Percentiles rank a stretch among this genome's conserved stretches.
phyloP scores from a whole-genome alignment of 1,284 basidiomycete genomes.

The Melampsora americana region DNA sequence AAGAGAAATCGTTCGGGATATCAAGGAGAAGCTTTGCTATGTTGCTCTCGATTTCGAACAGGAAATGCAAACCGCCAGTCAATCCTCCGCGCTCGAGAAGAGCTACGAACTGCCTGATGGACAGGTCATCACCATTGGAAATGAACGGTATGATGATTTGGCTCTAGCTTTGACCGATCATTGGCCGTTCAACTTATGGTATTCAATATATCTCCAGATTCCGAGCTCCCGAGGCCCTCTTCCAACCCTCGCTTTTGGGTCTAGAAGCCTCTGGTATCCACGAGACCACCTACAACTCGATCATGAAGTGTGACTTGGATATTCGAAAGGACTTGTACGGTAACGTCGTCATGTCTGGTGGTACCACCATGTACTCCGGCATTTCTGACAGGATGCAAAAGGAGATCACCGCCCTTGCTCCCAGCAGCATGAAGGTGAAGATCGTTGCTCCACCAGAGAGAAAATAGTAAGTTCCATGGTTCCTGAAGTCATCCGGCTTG shows the following conservation, averaged over 20 bases:
- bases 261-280: conserved; percentile 92
- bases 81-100: conserved; percentile 89
- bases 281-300: conserved; percentile 88
- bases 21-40: conserved; percentile 98
- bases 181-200: conserved; percentile 10
- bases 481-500: conserved; percentile 4
- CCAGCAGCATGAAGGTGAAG: conserved; percentile 79
- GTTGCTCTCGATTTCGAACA: conserved; percentile 96
- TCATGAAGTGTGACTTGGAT: conserved; percentile 68
- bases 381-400: conserved; percentile 97
- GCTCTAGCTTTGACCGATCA: background rate
- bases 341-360: conserved; percentile 90
- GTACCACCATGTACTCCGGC: conserved; percentile 97
- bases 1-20: conserved; percentile 93
- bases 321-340: conserved; percentile 78
- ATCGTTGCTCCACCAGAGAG: conserved; percentile 87
- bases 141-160: conserved; percentile 66
- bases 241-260: conserved; percentile 91
- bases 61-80: conserved; percentile 87
- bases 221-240: conserved; percentile 93
- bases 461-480: conserved; percentile 58
- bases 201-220: conserved; percentile 61
- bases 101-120: conserved; percentile 94
- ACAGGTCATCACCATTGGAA: conserved; percentile 93
- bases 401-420: conserved; percentile 83